phyloP scores from a whole-genome alignment of 2,329 filamentous ascomycete species.

The Cladosporium sp. region DNA sequence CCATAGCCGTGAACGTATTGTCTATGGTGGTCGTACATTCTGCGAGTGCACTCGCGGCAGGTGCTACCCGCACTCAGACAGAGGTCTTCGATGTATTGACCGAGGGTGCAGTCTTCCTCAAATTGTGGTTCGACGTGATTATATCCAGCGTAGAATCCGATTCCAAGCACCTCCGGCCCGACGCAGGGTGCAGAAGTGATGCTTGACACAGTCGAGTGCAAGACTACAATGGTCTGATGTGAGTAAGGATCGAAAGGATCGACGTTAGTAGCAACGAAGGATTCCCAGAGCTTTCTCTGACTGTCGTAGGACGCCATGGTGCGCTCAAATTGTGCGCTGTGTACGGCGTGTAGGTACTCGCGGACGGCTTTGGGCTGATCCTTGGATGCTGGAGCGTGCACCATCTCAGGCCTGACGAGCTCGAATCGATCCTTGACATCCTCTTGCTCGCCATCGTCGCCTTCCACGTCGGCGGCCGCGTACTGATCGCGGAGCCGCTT shows the following conservation, averaged over 20 bases:
- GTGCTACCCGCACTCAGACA: constrained; percentile 69
- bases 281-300: constrained; percentile 93
- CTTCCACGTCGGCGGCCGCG: constrained; percentile 34
- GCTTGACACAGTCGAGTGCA: constrained; percentile 91
- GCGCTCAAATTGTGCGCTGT: constrained; percentile 95
- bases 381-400: constrained; percentile 74
- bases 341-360: constrained; percentile 88
- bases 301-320: constrained; percentile 89
- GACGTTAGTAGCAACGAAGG: constrained; percentile 79
- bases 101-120: constrained; percentile 80
- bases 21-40: constrained; percentile 86
- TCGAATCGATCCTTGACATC: constrained; percentile 57
- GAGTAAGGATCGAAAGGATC: constrained; percentile 91
- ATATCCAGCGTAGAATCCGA: constrained; percentile 85
- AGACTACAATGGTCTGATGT: constrained; percentile 91
- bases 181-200: constrained; percentile 88
- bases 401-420: constrained; percentile 91
- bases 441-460: constrained; percentile 38
- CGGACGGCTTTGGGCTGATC: constrained; percentile 85
- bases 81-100: constrained; percentile 90
- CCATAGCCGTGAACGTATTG: constrained; percentile 97
- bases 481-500: constrained; percentile 74
- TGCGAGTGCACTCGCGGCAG: constrained; percentile 78
- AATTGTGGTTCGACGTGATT: constrained; percentile 65
- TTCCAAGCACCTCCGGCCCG: constrained; percentile 81